These are phyloP conservation scores for Botryosphaeria agaves DNA, from an alignment of 2,329 filamentous ascomycete genomes.

Conservation along the genomic window DNA sequence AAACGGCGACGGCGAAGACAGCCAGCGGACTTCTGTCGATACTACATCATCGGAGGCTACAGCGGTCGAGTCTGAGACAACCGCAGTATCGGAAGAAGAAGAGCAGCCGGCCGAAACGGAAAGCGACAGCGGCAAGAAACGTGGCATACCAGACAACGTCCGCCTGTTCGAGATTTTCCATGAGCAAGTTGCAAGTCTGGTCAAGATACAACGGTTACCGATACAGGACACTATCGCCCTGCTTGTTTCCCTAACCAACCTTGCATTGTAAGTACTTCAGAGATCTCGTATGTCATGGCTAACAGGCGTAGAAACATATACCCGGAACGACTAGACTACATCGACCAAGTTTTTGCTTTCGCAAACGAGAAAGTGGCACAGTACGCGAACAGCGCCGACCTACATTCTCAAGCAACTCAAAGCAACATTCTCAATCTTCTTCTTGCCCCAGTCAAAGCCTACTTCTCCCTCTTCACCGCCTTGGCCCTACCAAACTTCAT, in stretches of 20 bases:
- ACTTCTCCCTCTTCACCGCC: conserved; percentile 91
- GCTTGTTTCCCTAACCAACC: conserved; percentile 81
- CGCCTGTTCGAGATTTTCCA: conserved; percentile 97
- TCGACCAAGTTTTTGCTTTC: conserved; percentile 84
- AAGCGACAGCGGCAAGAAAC: conserved; percentile 25
- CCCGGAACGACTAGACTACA: conserved; percentile 78
- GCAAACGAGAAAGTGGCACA: conserved; percentile 74
- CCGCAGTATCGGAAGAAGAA: conserved; percentile 7
- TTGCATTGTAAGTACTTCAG: conserved; percentile 47
- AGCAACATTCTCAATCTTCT: conserved; percentile 77
- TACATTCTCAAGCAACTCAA: conserved; percentile 77
- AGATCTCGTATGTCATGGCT: conserved; percentile 7
- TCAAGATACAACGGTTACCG: conserved; percentile 76
- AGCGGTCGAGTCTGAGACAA: conserved; percentile 2
- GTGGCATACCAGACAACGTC: conserved; percentile 55
- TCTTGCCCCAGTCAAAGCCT: conserved; percentile 78
- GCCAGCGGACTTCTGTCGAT: too few relatives aligned
- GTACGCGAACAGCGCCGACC: conserved; percentile 84
- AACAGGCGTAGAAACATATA: conserved; percentile 56
- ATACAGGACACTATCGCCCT: conserved; percentile 92
- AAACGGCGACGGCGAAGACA: conserved; percentile 18
- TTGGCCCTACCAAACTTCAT: conserved; percentile 84
- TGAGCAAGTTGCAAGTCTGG: conserved; percentile 82
- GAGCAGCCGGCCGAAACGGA: conserved; percentile 19
- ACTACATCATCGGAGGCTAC: conserved; percentile 3